These are phyloP conservation scores for Flaveria robusta DNA, from an alignment of 129 eudicot genomes.

Conservation along the genomic window DNA sequence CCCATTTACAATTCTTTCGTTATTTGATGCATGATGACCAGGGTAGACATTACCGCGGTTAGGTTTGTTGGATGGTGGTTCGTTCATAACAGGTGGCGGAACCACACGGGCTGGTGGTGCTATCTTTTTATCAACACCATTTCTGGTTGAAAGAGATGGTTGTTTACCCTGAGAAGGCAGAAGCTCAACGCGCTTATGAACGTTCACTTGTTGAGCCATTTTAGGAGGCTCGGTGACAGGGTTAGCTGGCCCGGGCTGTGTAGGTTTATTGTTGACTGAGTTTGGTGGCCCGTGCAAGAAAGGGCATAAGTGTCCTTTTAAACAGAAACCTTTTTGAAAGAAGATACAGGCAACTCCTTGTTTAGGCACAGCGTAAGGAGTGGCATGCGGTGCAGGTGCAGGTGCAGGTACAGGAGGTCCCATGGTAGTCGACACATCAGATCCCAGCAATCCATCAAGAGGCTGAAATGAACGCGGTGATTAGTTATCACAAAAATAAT, in stretches of 20 bases:
- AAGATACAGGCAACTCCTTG: slow-evolving; percentile 84
- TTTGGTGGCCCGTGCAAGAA: slow-evolving; percentile 62
- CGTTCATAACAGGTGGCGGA: slow-evolving; percentile 42
- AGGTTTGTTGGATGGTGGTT: slow-evolving; percentile 32
- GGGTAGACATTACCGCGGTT: slow-evolving; percentile 19
- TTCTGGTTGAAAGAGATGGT: slow-evolving; percentile 29
- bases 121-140: slow-evolving; percentile 37
- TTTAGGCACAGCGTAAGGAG: slow-evolving; percentile 49
- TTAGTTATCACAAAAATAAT: slow-evolving; percentile 17
- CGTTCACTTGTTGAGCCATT: slow-evolving; percentile 29
- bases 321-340: slow-evolving; percentile 83
- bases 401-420: slow-evolving; percentile 52
- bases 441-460: slow-evolving; percentile 77
- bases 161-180: neutral
- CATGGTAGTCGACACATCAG: slow-evolving; percentile 48
- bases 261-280: slow-evolving; percentile 43
- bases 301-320: slow-evolving; percentile 85
- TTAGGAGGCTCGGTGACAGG: slow-evolving; percentile 43
- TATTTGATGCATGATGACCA: slow-evolving; percentile 37
- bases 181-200: neutral
- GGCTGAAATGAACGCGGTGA: slow-evolving; percentile 54
- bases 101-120: slow-evolving; percentile 32
- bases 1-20: slow-evolving; percentile 38
- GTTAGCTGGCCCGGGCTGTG: slow-evolving; percentile 37
- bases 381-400: slow-evolving; percentile 40